Evolutionary conservation across 202 grass and related monocot species (phyloP), one percentile per base, ranked within the genome.

Genomic region (Dendrocalamus latiflorus): DNA sequence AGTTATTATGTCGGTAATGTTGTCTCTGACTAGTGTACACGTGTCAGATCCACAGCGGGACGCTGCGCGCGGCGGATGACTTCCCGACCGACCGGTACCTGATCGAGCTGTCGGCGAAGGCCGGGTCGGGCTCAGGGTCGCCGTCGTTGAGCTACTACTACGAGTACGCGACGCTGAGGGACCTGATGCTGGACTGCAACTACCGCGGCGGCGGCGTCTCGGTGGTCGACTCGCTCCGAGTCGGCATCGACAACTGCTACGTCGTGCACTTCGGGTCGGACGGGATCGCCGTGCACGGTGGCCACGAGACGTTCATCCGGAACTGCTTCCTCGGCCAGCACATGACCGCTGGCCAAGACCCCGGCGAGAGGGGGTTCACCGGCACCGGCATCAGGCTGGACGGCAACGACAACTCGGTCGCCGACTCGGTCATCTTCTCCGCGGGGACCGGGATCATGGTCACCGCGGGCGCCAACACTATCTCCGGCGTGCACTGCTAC

Each of bases 401-500:
- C 65, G 91, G 96, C 54, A 91, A 92, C 58, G 96, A 99, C 78
- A 99, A 99, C 77, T 72, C 89, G 1, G 89, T 99, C 15, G 65
- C 93, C 68, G 89, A 94, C 80, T 90, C 93, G 2, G 91, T 99
- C 21, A 69, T 99, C 25, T 99, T 99, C 90, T 94, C 96, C 0
- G 93, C 93, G 0, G 86, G 0, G 0, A 92, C 88, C 22, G 96
- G 96, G 70, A 92, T 99, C 83, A 60, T 89, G 55, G 93, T 96
- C 21, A 93, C 91, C 4, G 81, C 85, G 18, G 83, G 88, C 70
- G 96, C 96, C 55, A 99, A 99, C 86, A 61, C 86, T 15, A 79
- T 99, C 38, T 86, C 96, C 24, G 96, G 96, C 45, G 91, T 96
- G 58, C 96, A 99, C 81, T 99, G 96, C 78, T 99, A 99, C 82